These are phyloP conservation scores for Alternaria atra DNA, from an alignment of 2,329 filamentous ascomycete species.

Conservation along the genomic window DNA sequence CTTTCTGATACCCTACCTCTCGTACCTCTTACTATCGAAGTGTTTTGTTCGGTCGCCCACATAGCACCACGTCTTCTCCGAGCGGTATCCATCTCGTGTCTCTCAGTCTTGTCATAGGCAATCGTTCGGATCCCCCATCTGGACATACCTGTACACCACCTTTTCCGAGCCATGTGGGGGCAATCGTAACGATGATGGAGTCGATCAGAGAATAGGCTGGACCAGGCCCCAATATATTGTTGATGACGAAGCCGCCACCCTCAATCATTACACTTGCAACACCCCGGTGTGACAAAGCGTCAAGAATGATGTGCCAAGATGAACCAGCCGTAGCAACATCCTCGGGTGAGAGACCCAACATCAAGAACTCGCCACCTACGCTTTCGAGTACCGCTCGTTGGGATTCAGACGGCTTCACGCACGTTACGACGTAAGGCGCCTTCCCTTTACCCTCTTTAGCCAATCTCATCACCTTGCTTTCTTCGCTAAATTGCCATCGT, in stretches of 20 bases:
- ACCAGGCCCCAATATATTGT: constrained; percentile 69
- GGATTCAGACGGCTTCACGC: constrained; percentile 14
- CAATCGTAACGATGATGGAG: constrained; percentile 86
- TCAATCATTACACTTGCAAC: constrained; percentile 89
- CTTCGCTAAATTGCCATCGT: constrained; percentile 71
- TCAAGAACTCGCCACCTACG: constrained; percentile 38
- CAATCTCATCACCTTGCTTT: constrained; percentile 72
- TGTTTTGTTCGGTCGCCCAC: constrained; percentile 64
- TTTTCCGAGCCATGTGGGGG: constrained; percentile 86
- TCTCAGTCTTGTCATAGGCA: constrained; percentile 70
- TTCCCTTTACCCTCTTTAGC: constrained; percentile 72
- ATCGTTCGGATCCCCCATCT: constrained; percentile 59
- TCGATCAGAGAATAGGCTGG: constrained; percentile 63
- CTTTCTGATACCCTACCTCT: not conserved
- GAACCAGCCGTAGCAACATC: not conserved
- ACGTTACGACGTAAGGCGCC: constrained; percentile 73
- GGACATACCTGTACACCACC: constrained; percentile 84
- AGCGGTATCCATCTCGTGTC: constrained; percentile 79
- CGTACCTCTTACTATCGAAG: not conserved
- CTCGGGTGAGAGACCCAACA: not conserved
- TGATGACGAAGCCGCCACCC: constrained; percentile 84
- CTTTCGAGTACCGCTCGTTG: constrained; percentile 44
- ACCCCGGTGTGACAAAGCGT: constrained; percentile 48
- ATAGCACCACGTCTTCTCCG: constrained; percentile 84
- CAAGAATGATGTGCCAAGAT: constrained; percentile 12